Percentiles rank a stretch among this genome's conserved stretches.
Evolutionary conservation across 192 early-diverging fungal genomes (phyloP).

Genomic region (Backusella luteola): DNA sequence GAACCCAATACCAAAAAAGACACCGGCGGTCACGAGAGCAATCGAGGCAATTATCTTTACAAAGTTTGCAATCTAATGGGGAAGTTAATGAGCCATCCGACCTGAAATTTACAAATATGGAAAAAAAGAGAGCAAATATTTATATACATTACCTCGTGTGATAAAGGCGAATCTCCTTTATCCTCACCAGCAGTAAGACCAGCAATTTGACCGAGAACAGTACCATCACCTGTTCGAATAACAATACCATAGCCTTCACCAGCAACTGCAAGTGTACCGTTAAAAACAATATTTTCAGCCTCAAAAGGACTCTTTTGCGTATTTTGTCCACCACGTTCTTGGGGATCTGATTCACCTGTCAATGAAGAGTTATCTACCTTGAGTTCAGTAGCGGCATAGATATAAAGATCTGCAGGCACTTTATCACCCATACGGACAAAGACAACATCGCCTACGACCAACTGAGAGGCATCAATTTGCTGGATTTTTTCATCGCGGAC

Average conservation of each 20-base stretch:
- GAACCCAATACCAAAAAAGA: slow-evolving; percentile 82
- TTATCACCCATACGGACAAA: slow-evolving; percentile 93
- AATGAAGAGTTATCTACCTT: slow-evolving; percentile 98
- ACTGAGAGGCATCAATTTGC: slow-evolving; percentile 64
- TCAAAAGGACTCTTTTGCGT: slow-evolving; percentile 82
- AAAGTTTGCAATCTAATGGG: slow-evolving; percentile 63
- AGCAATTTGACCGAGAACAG: slow-evolving; percentile 96
- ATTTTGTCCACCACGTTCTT: slow-evolving; percentile 71
- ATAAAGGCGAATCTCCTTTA: slow-evolving; percentile 70
- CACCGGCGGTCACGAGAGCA: slow-evolving; percentile 68
- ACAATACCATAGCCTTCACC: slow-evolving; percentile 94
- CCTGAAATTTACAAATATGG: background rate
- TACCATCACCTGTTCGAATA: slow-evolving; percentile 88
- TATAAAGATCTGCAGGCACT: slow-evolving; percentile 85
- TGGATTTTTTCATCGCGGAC: slow-evolving; percentile 74
- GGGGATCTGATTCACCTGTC: slow-evolving; percentile 95
- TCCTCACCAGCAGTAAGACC: slow-evolving; percentile 79
- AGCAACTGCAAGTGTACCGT: slow-evolving; percentile 79
- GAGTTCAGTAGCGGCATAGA: slow-evolving; percentile 79
- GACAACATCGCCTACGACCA: slow-evolving; percentile 89
- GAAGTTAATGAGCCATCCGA: background rate
- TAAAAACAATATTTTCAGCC: slow-evolving; percentile 90
- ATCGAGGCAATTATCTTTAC: slow-evolving; percentile 85
- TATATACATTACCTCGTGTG: slow-evolving; percentile 47
- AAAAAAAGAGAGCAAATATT: slow-evolving; percentile 1